Evolutionary conservation across 2,329 filamentous ascomycete genomes (phyloP), one percentile per base, ranked within the genome.

Genomic region (Penicillium corylophilum): DNA sequence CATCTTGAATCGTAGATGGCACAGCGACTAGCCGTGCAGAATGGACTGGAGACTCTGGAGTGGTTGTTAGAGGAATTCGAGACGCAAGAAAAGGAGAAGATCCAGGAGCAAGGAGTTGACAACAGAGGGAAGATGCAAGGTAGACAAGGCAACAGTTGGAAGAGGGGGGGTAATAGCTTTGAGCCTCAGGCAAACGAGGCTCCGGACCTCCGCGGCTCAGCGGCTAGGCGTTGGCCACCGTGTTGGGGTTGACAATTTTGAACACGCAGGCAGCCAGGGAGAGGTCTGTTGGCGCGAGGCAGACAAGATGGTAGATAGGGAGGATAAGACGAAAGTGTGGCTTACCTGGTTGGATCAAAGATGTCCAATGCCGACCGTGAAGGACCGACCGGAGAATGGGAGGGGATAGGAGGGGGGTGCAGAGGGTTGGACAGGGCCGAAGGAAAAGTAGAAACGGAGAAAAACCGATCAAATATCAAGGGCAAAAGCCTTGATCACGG

Each of bases 11-110:
- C 39, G 42, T 51, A 50, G 57, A 44, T 43, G 51, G 59, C 65
- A 67, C 68, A 69, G 66, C 64, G 56, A 57, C 46, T 52, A 52
- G 65, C 67, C 59, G 67, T 63, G 63, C 50, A 46, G 44, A 53
- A 57, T 42, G 16, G 33, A 53, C 54, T 63, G 44, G 45, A 49
- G 40, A 46, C 50, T 60, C 26, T 35, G 50, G 13, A 10, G 16
- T 45, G 15, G 22, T 16, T 31, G 49, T 62, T 46, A 63, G 56
- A 53, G 31, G 42, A 35, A 10, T 33, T 22, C 22, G 12, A 49
- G 26, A 12, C 40, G 18, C 2, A 28, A 40, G 12, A 29, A 23
- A 43, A 44, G 35, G 12, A 42, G 33, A 43, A 51, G 29, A 39
- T 47, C 18, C 42, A 24, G 22, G 18, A 15, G 35, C n/a, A 41